Evolutionary conservation across 352 stramenopile species (phyloP).

Genomic region (Phytophthora niederhauseri): DNA sequence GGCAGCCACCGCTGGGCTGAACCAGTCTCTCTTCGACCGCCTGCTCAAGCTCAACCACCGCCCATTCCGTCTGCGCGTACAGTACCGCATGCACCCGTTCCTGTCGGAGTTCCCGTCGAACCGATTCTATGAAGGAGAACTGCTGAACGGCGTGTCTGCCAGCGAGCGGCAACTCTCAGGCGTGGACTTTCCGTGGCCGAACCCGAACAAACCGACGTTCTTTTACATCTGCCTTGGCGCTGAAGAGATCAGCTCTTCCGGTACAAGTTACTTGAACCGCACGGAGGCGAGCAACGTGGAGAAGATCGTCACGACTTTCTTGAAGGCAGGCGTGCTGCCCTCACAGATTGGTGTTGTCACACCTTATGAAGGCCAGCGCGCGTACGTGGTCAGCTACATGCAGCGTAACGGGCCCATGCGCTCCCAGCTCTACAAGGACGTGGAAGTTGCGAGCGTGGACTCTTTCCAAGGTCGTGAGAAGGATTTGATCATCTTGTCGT

Average conservation of each 20-base stretch:
- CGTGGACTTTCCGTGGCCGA: conserved; percentile 98
- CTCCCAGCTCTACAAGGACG: conserved; percentile 96
- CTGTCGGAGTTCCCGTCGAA: conserved; percentile 99
- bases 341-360: conserved; percentile 97
- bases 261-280: conserved; percentile 99
- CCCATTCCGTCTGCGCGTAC: conserved; percentile 97
- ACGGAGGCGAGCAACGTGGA: conserved; percentile 98
- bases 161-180: conserved; percentile 89
- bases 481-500: conserved; percentile 98
- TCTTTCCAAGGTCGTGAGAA: conserved; percentile 99
- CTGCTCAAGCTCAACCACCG: conserved; percentile 96
- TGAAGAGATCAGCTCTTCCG: conserved; percentile 98
- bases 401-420: conserved; percentile 94
- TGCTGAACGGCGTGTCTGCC: conserved; percentile 98
- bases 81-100: conserved; percentile 99
- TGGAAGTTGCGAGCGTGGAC: conserved; percentile 99
- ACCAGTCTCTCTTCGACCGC: conserved; percentile 98
- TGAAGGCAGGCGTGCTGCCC: conserved; percentile 93
- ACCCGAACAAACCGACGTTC: conserved; percentile 97
- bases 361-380: conserved; percentile 98
- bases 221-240: conserved; percentile 97
- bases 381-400: conserved; percentile 99
- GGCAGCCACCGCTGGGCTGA: conserved; percentile 96
- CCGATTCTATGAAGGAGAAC: conserved; percentile 99
- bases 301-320: conserved; percentile 97